Percentiles rank a stretch among this genome's conserved stretches.
Evolutionary conservation across 345 rosid species (phyloP).

Genomic region (Microcos paniculata): DNA sequence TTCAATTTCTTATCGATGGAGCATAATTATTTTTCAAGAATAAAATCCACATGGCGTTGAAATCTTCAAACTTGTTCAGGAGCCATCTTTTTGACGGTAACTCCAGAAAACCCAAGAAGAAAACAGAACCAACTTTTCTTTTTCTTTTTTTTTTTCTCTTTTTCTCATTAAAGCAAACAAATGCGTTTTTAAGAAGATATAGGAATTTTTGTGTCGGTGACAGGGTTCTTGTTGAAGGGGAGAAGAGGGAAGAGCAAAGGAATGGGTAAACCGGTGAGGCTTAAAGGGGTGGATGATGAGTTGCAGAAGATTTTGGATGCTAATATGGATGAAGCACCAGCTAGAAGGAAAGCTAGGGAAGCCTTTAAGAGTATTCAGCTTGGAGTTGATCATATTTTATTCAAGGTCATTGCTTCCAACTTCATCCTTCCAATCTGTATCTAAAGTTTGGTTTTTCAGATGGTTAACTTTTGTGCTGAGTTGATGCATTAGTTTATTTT

Average conservation of each 20-base stretch:
- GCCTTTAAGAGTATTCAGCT: constrained; percentile 74
- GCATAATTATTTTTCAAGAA: background rate
- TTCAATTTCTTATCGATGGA: no score
- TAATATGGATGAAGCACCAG: constrained; percentile 70
- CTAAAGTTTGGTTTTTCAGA: background rate
- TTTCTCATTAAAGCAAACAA: background rate
- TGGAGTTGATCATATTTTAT: constrained; percentile 74
- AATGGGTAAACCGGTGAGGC: constrained; percentile 41
- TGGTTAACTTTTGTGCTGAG: background rate
- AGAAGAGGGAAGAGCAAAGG: constrained; percentile 25
- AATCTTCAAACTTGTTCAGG: constrained; percentile 21
- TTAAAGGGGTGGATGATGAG: constrained; percentile 48
- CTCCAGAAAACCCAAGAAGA: constrained; percentile 1
- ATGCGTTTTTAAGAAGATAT: background rate
- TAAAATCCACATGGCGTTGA: constrained; percentile 27
- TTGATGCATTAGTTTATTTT: background rate
- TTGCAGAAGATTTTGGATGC: constrained; percentile 55
- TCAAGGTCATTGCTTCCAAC: constrained; percentile 51
- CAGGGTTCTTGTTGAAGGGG: constrained; percentile 29
- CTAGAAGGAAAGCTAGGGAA: constrained; percentile 73
- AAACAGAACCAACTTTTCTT: background rate
- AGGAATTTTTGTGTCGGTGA: background rate
- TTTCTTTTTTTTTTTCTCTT: background rate
- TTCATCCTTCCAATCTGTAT: constrained; percentile 1
- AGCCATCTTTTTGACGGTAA: constrained; percentile 36